phyloP scores from a whole-genome alignment of 495 filamentous ascomycete species.

The Aspergillus mulundensis region DNA sequence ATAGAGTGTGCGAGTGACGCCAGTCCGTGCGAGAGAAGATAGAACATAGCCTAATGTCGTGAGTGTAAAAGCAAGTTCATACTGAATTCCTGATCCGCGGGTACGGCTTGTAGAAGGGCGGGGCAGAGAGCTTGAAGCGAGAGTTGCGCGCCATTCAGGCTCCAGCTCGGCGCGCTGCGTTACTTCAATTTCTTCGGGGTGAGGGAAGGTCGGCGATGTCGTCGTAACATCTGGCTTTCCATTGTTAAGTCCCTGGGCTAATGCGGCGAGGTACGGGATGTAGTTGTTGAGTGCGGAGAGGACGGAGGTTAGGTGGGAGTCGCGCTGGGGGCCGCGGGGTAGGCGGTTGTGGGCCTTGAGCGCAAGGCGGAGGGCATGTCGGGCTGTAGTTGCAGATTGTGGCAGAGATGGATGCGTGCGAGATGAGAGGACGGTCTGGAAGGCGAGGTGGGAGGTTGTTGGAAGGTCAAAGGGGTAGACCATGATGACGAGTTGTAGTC shows the following conservation, averaged over 20 bases:
- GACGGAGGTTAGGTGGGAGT: conserved; percentile 62
- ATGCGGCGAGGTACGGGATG: conserved; percentile 70
- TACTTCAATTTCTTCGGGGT: conserved; percentile 57
- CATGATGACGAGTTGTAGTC: conserved; percentile 50
- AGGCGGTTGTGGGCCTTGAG: conserved; percentile 82
- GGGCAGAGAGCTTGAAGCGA: conserved; percentile 49
- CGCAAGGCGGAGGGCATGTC: conserved; percentile 69
- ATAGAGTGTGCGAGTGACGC: conserved; percentile 51
- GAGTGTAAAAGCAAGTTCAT: conserved; percentile 75
- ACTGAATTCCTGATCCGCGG: conserved; percentile 70
- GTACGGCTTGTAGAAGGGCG: conserved; percentile 52
- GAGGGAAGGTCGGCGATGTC: conserved; percentile 9
- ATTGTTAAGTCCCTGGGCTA: conserved; percentile 65
- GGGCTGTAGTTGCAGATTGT: conserved; percentile 68
- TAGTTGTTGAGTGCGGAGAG: conserved; percentile 67
- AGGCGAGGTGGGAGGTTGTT: conserved; percentile 78
- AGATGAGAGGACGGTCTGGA: conserved; percentile 65
- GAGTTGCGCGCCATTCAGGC: conserved; percentile 79
- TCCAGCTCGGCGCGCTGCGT: conserved; percentile 53
- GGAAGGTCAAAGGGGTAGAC: conserved; percentile 80
- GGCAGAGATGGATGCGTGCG: conserved; percentile 81
- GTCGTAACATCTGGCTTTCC: conserved; percentile 26
- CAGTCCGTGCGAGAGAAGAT: conserved; percentile 61
- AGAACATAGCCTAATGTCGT: conserved; percentile 71
- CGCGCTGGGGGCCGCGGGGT: conserved; percentile 53